Conservation (phyloP, 2,329 filamentous ascomycete species). For the Teratosphaeria viscida region DNA sequence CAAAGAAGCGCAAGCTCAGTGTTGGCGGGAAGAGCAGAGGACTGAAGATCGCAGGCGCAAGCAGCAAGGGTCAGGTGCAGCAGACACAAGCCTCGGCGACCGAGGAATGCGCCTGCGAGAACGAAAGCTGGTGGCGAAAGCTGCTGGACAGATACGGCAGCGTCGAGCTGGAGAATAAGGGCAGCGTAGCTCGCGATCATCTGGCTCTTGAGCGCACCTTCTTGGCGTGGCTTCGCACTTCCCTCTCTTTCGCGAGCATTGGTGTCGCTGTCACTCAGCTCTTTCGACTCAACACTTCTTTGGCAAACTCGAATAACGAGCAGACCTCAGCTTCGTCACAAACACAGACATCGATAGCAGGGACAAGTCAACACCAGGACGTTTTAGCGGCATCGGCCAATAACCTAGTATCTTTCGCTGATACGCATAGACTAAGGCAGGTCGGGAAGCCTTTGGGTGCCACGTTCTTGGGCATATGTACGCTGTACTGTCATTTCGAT, state of each 20-base stretch:
- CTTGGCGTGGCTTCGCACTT: constrained; percentile 75
- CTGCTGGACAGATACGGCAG: constrained; percentile 50
- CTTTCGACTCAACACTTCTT: constrained; percentile 67
- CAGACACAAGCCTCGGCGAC: constrained; percentile 1
- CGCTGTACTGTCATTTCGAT: constrained; percentile 4
- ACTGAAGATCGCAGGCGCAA: constrained; percentile 1
- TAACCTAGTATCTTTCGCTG: constrained; percentile 7
- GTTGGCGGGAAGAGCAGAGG: constrained; percentile 2
- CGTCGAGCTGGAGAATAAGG: constrained; percentile 76
- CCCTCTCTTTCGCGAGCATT: constrained; percentile 69
- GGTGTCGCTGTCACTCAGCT: constrained; percentile 77
- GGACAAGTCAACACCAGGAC: not conserved
- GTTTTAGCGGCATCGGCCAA: not conserved
- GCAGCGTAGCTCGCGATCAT: constrained; percentile 73
- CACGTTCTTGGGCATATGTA: constrained; percentile 59
- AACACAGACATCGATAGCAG: constrained; percentile 3
- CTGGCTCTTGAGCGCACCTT: constrained; percentile 74
- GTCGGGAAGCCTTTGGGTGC: constrained; percentile 66
- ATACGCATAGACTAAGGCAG: constrained; percentile 39
- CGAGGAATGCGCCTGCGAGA: constrained; percentile 7
- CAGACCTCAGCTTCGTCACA: constrained; percentile 4
- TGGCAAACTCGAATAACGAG: constrained; percentile 26
- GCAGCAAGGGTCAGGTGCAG: not conserved
- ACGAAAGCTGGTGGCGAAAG: constrained; percentile 42
- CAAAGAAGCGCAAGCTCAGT: constrained; percentile 11